Conservation (phyloP, 257 asterid species). For the Plantago elongata region DNA sequence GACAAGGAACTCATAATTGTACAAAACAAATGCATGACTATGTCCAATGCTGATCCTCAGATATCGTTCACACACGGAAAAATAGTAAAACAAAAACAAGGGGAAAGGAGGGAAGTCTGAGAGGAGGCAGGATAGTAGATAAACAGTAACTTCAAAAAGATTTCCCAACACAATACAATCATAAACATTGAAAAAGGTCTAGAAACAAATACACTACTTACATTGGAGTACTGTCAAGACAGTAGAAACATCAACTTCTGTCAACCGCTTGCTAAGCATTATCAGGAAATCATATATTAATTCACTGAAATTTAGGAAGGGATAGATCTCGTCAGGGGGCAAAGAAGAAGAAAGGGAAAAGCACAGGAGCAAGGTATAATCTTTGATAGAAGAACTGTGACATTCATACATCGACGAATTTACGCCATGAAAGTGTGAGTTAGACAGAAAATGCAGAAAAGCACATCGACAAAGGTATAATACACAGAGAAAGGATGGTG, state of each 20-base stretch:
- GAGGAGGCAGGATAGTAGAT: background rate
- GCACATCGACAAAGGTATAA: too few relatives aligned
- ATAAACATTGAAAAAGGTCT: too few relatives aligned
- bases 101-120: slow-evolving; percentile 1
- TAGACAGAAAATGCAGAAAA: too few relatives aligned
- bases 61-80: too few relatives aligned
- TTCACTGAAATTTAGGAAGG: slow-evolving; percentile 54
- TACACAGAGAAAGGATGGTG: too few relatives aligned
- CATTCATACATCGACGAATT: too few relatives aligned
- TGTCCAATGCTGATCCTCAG: slow-evolving; percentile 1
- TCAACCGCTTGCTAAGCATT: slow-evolving; percentile 80
- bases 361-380: too few relatives aligned
- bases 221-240: slow-evolving; percentile 76
- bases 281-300: slow-evolving; percentile 85
- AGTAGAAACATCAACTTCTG: slow-evolving; percentile 93
- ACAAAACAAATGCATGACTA: background rate
- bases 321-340: slow-evolving; percentile 15
- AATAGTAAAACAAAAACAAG: background rate
- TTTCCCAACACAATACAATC: background rate
- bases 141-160: background rate
- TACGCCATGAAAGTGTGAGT: too few relatives aligned
- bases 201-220: slow-evolving; percentile 29
- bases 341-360: too few relatives aligned
- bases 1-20: background rate
- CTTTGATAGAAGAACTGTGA: too few relatives aligned